Base-by-base conservation (phyloP, 106 monocot species). In the Dioscorea zingiberensis region DNA sequence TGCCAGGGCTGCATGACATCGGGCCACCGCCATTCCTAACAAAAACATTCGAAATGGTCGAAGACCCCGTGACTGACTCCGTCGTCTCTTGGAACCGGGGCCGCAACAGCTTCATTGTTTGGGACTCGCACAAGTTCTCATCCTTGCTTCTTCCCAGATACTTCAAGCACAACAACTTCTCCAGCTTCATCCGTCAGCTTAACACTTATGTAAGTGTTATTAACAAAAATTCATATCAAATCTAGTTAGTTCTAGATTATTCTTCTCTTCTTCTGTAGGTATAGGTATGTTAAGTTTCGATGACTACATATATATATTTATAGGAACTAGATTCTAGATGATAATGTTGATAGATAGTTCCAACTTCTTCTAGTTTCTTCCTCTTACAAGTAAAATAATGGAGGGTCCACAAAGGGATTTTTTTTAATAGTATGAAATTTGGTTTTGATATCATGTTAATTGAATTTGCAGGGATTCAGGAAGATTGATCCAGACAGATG, bases 101-200 rank as follows among this genome's bases (percentile, higher is more conserved):
- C 16, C 55, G 58, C 27, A 83, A 83, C 25, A 83, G 82, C 58
- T 80, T 84, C 71, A 51, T 76, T 25, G 80, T 84, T 13, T 80
- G 80, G 79, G 69, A 84, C 62, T 59, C 80, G 11, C 68, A 73
- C 29, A 49, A 51, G 22, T 78, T 86, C 54, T 78, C 75, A 1
- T 68, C 65, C 22, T 55, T 27, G 6, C 28, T 80, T 48, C 62
- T 83, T 7, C 82, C 86, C 18, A 72, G 57, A 28, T 70, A 73
- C 65, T 87, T 87, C 82, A 82, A 82, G 82, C 86, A 83, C 62
- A 77, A 68, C 58, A 80, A 83, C 47, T 83, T 87, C 74, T 80
- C 83, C 65, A 79, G 83, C 83, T 87, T 87, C 58, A 79, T 83
- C 58, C 57, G 74, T 24, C 74, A 74, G 30, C 74, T 74, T 63